Conservation (phyloP, 1,284 basidiomycete genomes). For the Marasmius fiardii region DNA sequence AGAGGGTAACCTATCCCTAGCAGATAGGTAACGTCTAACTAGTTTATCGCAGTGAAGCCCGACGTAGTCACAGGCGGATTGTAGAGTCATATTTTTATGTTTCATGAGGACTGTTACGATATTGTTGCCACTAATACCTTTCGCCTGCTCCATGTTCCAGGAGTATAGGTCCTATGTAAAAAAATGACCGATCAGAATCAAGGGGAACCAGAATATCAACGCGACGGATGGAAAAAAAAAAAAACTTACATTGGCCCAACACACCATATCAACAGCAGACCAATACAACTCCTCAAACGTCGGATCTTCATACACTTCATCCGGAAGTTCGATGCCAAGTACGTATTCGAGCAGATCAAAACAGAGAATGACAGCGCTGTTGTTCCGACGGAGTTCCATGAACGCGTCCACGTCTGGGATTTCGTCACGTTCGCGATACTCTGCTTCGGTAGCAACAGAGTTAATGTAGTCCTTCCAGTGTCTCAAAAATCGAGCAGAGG, state of each 20-base stretch:
- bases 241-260: slow-evolving; percentile 63
- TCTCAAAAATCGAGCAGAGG: slow-evolving; percentile 46
- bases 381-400: slow-evolving; percentile 57
- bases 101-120: slow-evolving; percentile 66
- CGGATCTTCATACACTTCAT: slow-evolving; percentile 55
- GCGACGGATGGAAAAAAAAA: too few species aligned
- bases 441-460: slow-evolving; percentile 55
- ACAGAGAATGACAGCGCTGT: slow-evolving; percentile 64
- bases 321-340: slow-evolving; percentile 58
- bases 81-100: slow-evolving; percentile 45
- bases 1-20: slow-evolving; percentile 43
- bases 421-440: slow-evolving; percentile 51
- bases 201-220: not conserved
- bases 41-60: slow-evolving; percentile 49
- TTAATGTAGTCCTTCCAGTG: slow-evolving; percentile 56
- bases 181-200: slow-evolving; percentile 1
- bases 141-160: slow-evolving; percentile 70
- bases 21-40: slow-evolving; percentile 44
- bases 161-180: slow-evolving; percentile 60
- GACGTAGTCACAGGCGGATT: slow-evolving; percentile 55
- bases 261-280: slow-evolving; percentile 62
- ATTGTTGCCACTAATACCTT: slow-evolving; percentile 62
- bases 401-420: slow-evolving; percentile 53
- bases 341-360: slow-evolving; percentile 61
- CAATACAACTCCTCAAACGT: slow-evolving; percentile 52